Evolutionary conservation across 2,329 filamentous ascomycete genomes (phyloP), one percentile per base, ranked within the genome.

Genomic region (Coniochaeta sp.): DNA sequence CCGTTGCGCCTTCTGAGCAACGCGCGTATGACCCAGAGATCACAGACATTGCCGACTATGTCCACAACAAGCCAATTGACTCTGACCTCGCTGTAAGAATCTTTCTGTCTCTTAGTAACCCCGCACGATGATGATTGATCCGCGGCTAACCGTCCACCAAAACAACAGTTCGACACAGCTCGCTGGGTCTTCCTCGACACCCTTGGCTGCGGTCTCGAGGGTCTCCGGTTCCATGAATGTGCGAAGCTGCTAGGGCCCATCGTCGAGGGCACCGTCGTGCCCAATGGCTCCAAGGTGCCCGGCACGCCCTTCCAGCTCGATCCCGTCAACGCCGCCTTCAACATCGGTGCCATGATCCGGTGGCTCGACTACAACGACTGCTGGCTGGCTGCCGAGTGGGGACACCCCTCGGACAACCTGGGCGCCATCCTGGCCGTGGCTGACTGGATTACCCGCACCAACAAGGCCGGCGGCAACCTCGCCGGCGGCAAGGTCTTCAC

Each of bases 311-410:
- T 92, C 76, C 86, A 95, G 73, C 85, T 99, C 61, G 94, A 97
- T 69, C 94, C 94, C 33, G 85, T 97, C 67, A 92, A 92, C 64
- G 94, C 87, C 57, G 94, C 94, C 58, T 97, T 99, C 83, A 97
- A 97, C 80, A 97, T 99, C 63, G 94, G 94, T 63, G 88, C 94
- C 64, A 95, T 96, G 86, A 96, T 99, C 75, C 83, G 94, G 67
- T 99, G 94, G 94, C 83, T 99, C 64, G 94, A 99, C 77, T 99
- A 97, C 82, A 99, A 99, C 71, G 94, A 99, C 81, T 97, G 94
- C 83, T 99, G 92, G 94, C 80, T 97, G 58, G 94, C 92, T 42
- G 94, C 94, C 52, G 94, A 99, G 76, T 99, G 94, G 94, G 94
- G 94, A 53, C 94, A 99, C 72, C 94, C 94, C 56, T 96, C 91